These are phyloP conservation scores for Citrus medica DNA, from an alignment of 345 rosid genomes.

Conservation along the genomic window DNA sequence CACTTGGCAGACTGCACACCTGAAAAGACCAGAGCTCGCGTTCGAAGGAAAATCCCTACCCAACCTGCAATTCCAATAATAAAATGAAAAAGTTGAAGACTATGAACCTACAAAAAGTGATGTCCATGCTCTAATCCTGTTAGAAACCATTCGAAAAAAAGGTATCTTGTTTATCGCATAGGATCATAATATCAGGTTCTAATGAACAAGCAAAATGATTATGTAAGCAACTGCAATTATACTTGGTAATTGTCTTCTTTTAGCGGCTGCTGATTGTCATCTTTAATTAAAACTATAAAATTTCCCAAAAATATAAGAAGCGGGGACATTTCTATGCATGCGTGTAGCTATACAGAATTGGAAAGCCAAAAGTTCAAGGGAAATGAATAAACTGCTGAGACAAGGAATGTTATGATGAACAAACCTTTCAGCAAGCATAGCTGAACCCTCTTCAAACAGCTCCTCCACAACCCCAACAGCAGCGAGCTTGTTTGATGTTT, in stretches of 20 bases:
- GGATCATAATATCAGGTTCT: not conserved
- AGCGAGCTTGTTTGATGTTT: constrained; percentile 76
- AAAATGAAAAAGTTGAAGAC: not conserved
- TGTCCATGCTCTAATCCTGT: not conserved
- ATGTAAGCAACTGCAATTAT: not conserved
- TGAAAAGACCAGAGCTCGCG: constrained; percentile 54
- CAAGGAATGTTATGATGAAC: not conserved
- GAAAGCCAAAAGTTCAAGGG: not conserved
- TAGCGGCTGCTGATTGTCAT: not conserved
- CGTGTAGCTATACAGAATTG: not conserved
- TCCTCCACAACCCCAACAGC: constrained; percentile 95
- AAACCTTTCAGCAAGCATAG: constrained; percentile 93
- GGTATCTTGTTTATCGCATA: not conserved
- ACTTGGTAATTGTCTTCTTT: not conserved
- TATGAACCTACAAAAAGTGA: not conserved
- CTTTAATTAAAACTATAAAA: not conserved
- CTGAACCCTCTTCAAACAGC: constrained; percentile 99
- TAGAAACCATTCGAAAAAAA: not conserved
- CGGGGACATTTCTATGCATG: not conserved
- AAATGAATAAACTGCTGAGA: not conserved
- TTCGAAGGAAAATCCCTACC: constrained; percentile 65
- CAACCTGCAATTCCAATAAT: constrained; percentile 55
- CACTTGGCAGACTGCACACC: constrained; percentile 96
- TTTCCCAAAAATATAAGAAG: not conserved
- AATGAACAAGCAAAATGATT: not conserved